phyloP scores from a whole-genome alignment of 2,329 filamentous ascomycete genomes.

The Penicillium sp. region DNA sequence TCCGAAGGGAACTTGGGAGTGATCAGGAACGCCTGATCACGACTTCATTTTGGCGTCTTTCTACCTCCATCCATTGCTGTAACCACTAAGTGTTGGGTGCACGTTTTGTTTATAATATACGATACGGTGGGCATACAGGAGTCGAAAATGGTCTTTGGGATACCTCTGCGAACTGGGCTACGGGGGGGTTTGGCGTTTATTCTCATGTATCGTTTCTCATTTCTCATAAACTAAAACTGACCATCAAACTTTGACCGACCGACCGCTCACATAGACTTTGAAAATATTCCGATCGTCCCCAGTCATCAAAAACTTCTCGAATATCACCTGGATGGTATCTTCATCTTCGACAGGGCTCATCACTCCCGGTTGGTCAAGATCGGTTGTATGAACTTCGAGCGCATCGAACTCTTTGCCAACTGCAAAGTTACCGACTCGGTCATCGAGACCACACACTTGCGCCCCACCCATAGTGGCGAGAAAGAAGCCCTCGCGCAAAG shows the following conservation, averaged over 20 bases:
- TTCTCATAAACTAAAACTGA: neutral
- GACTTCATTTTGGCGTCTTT: neutral
- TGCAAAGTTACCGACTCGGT: constrained; percentile 57
- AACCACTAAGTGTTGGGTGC: neutral
- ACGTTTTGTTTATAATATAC: neutral
- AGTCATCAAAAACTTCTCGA: constrained; percentile 67
- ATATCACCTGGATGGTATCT: constrained; percentile 49
- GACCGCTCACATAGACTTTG: constrained; percentile 56
- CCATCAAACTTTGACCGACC: constrained; percentile 31
- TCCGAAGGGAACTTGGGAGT: constrained; percentile 29
- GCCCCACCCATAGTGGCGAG: constrained; percentile 64
- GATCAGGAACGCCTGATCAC: neutral
- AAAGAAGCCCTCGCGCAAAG: constrained; percentile 57
- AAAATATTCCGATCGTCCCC: constrained; percentile 63
- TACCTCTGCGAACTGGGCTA: neutral
- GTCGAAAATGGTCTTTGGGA: neutral
- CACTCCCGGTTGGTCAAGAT: constrained; percentile 38
- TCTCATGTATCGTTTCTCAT: neutral
- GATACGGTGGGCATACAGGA: neutral
- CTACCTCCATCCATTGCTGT: neutral
- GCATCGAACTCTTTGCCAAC: constrained; percentile 65
- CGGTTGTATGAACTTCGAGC: constrained; percentile 48
- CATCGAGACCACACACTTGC: constrained; percentile 55
- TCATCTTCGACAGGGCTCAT: constrained; percentile 56
- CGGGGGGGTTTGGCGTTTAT: neutral